These are phyloP conservation scores for Tolypocladium guangdongense DNA, from an alignment of 2,329 filamentous ascomycete genomes.

Conservation along the genomic window DNA sequence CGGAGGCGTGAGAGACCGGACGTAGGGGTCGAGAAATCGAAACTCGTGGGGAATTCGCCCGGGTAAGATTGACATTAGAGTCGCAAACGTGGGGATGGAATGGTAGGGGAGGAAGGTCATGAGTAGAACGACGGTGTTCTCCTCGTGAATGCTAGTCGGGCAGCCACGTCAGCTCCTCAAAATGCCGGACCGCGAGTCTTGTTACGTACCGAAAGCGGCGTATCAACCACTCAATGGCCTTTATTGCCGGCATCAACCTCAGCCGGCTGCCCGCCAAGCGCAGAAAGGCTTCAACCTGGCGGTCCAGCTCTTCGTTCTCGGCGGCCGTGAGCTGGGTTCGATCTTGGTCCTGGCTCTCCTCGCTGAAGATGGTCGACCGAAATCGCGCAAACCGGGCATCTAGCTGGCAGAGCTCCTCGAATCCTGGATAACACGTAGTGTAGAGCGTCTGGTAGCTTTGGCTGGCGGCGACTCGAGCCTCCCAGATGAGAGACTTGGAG, in stretches of 20 bases:
- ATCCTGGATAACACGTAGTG: constrained; percentile 78
- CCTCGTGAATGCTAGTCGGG: constrained; percentile 65
- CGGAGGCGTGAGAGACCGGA: constrained; percentile 62
- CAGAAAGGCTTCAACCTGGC: constrained; percentile 70
- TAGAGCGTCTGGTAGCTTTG: constrained; percentile 89
- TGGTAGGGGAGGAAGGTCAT: constrained; percentile 91
- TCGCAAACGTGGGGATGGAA: constrained; percentile 71
- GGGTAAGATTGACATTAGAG: constrained; percentile 78
- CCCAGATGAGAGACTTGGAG: constrained; percentile 91
- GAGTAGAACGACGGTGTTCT: constrained; percentile 69
- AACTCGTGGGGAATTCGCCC: constrained; percentile 62
- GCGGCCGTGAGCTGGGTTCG: constrained; percentile 69
- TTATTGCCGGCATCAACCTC: constrained; percentile 76
- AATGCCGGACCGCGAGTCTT: neutral
- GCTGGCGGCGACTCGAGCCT: constrained; percentile 68
- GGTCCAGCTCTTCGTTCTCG: constrained; percentile 75
- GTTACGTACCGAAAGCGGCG: constrained; percentile 67
- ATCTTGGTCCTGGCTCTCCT: constrained; percentile 84
- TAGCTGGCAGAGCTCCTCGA: constrained; percentile 79
- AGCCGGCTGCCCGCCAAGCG: constrained; percentile 66
- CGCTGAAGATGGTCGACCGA: constrained; percentile 73
- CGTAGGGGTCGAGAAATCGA: constrained; percentile 78
- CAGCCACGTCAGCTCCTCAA: neutral
- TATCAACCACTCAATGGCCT: constrained; percentile 90
- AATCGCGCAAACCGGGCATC: constrained; percentile 72